These are phyloP conservation scores for Plasmopara muralis DNA, from an alignment of 352 stramenopile species.

Conservation along the genomic window DNA sequence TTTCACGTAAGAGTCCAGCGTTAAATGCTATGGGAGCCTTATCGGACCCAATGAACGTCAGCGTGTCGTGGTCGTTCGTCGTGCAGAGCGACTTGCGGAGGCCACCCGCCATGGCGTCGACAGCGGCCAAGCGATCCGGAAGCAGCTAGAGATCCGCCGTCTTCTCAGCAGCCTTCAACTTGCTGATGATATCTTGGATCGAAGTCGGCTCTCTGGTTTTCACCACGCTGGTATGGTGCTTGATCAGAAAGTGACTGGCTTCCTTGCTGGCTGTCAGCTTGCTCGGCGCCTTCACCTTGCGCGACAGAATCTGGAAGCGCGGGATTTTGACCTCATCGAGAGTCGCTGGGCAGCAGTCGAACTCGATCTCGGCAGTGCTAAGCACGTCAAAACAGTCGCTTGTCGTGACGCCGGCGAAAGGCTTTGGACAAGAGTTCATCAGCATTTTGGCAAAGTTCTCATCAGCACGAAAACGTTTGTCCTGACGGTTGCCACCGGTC, in stretches of 20 bases:
- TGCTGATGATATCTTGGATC: not conserved
- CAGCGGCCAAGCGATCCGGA: not conserved
- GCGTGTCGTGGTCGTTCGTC: not conserved
- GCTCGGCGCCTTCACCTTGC: not conserved
- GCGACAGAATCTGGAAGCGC: not conserved
- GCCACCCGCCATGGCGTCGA: not conserved
- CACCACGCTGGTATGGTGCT: not conserved
- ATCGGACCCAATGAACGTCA: not conserved
- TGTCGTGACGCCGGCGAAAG: not conserved
- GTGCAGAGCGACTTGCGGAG: not conserved
- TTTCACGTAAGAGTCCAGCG: not conserved
- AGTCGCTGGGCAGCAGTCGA: not conserved
- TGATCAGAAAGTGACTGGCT: not conserved
- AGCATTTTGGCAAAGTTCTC: not conserved
- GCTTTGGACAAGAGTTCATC: not conserved
- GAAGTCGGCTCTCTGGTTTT: not conserved
- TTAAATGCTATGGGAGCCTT: not conserved
- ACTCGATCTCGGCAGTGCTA: not conserved
- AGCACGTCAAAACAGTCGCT: not conserved
- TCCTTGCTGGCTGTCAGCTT: not conserved
- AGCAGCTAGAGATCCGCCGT: not conserved
- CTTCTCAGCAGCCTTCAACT: not conserved
- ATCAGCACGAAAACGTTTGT: not conserved
- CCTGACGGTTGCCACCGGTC: not conserved
- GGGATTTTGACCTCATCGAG: not conserved